These are phyloP conservation scores for Porphyra umbilicalis DNA, from an alignment of 31 red algal species.

Conservation along the genomic window DNA sequence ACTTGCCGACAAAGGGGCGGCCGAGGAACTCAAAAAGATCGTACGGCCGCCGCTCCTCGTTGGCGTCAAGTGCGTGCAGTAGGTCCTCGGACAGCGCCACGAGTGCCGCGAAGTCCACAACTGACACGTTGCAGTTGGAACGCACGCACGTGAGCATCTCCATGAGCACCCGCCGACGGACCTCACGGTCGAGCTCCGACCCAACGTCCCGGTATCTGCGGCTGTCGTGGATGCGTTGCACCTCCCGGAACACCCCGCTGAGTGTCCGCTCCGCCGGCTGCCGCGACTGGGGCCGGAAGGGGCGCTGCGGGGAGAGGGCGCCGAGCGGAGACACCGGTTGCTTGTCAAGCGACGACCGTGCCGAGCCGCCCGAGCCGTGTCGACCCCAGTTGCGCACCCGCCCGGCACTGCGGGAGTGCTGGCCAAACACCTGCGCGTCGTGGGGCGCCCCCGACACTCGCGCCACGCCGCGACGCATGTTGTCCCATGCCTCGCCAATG, in stretches of 20 bases:
- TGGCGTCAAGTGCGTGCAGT: slow-evolving; percentile 2
- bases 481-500: neutral
- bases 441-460: neutral
- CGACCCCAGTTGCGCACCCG: too few species aligned
- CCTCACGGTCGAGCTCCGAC: neutral
- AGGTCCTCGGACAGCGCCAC: slow-evolving; percentile 2
- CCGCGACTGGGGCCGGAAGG: neutral
- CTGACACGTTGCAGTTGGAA: neutral
- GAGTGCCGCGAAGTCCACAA: neutral
- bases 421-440: neutral
- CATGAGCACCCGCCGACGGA: slow-evolving; percentile 4
- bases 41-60: slow-evolving; percentile 1
- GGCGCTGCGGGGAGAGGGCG: neutral
- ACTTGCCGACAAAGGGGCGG: neutral
- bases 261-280: neutral
- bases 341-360: neutral
- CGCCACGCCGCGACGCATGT: neutral
- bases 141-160: neutral
- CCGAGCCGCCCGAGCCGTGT: too few species aligned
- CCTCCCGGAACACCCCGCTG: neutral
- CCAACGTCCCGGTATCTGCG: neutral
- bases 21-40: neutral
- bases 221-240: neutral
- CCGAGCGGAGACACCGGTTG: neutral
- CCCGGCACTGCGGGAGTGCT: too few species aligned